Conservation (phyloP, 139 green algal species). For the Coccomyxa sp. region DNA sequence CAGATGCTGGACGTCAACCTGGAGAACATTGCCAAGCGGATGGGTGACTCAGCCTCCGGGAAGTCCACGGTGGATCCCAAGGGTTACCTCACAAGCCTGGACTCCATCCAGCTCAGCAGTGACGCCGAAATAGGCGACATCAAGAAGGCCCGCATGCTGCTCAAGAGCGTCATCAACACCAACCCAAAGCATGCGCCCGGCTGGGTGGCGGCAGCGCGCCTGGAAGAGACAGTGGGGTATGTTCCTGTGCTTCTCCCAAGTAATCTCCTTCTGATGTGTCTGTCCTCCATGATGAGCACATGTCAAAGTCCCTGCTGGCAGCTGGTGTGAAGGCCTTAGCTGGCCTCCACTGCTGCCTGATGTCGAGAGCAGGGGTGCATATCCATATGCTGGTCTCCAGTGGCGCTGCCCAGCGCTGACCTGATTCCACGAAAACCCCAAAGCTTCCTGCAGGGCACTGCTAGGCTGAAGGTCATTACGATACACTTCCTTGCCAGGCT, state of each 20-base stretch:
- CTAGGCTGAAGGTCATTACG: too few relatives aligned
- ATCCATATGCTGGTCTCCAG: too few relatives aligned
- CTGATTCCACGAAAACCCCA: too few relatives aligned
- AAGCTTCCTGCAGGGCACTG: too few relatives aligned
- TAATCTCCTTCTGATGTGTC: not conserved
- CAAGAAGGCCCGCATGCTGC: conserved; percentile 94
- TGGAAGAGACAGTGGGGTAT: conserved; percentile 57
- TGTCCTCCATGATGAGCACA: not conserved
- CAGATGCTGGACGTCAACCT: conserved; percentile 93
- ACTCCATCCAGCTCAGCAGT: conserved; percentile 61
- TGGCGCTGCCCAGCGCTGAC: too few relatives aligned
- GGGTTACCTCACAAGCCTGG: conserved; percentile 97
- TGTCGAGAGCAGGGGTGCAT: too few relatives aligned
- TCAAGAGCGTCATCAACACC: conserved; percentile 94
- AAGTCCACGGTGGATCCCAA: conserved; percentile 98
- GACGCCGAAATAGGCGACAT: conserved; percentile 96
- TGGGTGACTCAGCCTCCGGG: conserved; percentile 86
- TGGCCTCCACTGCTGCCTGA: too few relatives aligned
- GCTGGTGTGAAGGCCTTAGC: too few relatives aligned
- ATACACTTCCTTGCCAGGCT: too few relatives aligned
- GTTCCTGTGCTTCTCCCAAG: not conserved
- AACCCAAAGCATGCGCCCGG: conserved; percentile 95
- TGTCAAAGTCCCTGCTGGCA: not conserved
- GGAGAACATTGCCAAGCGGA: conserved; percentile 79
- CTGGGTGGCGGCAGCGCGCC: conserved; percentile 91